A percentile compares a stretch with the other conserved stretches of the same genome.
phyloP scores from a whole-genome alignment of 2,329 filamentous ascomycete species.

The Fusarium humuli region DNA sequence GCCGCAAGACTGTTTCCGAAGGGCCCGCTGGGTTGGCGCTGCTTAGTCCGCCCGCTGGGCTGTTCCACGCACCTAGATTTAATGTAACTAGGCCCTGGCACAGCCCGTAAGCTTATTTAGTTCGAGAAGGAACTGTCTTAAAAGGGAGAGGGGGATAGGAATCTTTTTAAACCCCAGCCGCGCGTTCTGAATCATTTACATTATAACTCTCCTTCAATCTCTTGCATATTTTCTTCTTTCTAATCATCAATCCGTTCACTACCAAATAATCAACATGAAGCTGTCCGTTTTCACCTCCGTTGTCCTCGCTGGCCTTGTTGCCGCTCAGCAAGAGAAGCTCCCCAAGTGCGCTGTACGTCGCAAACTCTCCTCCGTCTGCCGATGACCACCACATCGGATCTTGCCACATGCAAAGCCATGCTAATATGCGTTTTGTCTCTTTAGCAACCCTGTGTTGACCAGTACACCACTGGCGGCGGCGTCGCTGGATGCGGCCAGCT shows the following conservation, averaged over 20 bases:
- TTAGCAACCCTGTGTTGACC: constrained; percentile 51
- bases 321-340: constrained; percentile 51
- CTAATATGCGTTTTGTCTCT: constrained; percentile 11
- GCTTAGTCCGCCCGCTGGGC: not conserved
- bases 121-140: constrained; percentile 10
- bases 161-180: constrained; percentile 7
- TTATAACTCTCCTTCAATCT: not conserved
- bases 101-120: constrained; percentile 11
- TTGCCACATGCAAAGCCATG: not conserved
- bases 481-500: constrained; percentile 55
- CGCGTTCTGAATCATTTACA: constrained; percentile 6
- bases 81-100: constrained; percentile 5
- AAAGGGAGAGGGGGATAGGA: constrained; percentile 1
- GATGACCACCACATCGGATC: not conserved
- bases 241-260: not conserved
- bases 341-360: constrained; percentile 56
- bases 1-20: constrained; percentile 8
- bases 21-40: constrained; percentile 5
- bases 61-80: constrained; percentile 2
- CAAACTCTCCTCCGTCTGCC: not conserved
- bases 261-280: constrained; percentile 51
- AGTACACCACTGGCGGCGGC: constrained; percentile 49
- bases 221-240: not conserved
- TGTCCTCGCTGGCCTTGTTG: constrained; percentile 49
- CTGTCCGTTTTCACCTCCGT: constrained; percentile 47